Evolutionary conservation across 805 yeast species (phyloP).

Genomic region (Zygosaccharomyces kombuchaensis): DNA sequence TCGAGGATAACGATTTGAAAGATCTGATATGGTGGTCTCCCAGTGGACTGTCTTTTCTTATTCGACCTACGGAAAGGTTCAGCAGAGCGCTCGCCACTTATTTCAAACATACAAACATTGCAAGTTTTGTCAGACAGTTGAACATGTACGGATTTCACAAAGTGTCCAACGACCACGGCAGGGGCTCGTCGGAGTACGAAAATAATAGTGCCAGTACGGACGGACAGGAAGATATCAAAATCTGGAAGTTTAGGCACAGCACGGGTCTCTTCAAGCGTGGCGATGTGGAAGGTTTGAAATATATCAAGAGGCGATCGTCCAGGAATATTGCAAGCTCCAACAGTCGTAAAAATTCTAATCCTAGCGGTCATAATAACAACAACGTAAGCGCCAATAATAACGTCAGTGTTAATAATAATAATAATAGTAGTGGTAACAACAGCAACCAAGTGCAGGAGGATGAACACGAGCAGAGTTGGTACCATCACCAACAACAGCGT

Average conservation of each 20-base stretch:
- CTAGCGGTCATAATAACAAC: conserved; percentile 1
- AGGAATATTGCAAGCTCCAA: conserved; percentile 24
- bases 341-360: conserved; percentile 14
- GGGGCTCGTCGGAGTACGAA: conserved; percentile 3
- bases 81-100: conserved; percentile 61
- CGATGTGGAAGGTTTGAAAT: conserved; percentile 64
- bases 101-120: conserved; percentile 77
- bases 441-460: conserved; percentile 35
- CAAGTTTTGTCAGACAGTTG: conserved; percentile 71
- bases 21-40: conserved; percentile 87
- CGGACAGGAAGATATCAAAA: conserved; percentile 21
- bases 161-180: conserved; percentile 36
- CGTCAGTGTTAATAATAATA: conserved; percentile 1
- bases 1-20: conserved; percentile 66
- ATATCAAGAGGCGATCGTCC: conserved; percentile 72
- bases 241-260: conserved; percentile 89
- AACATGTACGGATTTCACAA: conserved; percentile 84
- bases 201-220: conserved; percentile 1
- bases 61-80: conserved; percentile 78
- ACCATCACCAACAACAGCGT: conserved; percentile 5
- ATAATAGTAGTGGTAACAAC: conserved; percentile 4
- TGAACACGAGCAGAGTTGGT: conserved; percentile 37
- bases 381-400: conserved; percentile 19
- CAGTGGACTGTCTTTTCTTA: conserved; percentile 64
- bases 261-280: conserved; percentile 77